Conservation (phyloP, 2,329 filamentous ascomycete genomes). For the Paraphaeosphaeria sporulosa region DNA sequence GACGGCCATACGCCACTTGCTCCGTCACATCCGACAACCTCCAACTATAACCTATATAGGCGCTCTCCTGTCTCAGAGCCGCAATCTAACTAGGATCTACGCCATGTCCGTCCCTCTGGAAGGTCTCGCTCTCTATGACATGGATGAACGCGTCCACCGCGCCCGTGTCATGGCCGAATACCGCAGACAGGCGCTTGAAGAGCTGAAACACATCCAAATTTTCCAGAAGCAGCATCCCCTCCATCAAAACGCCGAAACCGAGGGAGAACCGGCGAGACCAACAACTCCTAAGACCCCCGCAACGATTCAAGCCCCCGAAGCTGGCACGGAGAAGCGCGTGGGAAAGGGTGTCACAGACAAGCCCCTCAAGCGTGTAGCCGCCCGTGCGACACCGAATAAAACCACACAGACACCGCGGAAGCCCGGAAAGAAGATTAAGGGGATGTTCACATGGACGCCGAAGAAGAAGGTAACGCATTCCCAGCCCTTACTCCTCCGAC, state of each 20-base stretch:
- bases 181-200: background rate
- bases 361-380: background rate
- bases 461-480: background rate
- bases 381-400: background rate
- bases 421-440: background rate
- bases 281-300: background rate
- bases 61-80: no score
- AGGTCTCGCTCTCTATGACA: conserved; percentile 1
- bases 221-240: background rate
- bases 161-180: background rate
- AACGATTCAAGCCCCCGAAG: background rate
- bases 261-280: no score
- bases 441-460: background rate
- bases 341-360: background rate
- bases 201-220: background rate
- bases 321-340: background rate
- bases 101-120: conserved; percentile 9
- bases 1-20: background rate
- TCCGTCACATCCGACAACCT: no score
- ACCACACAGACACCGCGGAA: background rate
- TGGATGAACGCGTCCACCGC: background rate
- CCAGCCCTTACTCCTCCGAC: background rate
- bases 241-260: no score
- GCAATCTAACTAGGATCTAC: no score
- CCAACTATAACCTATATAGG: no score